Evolutionary conservation across 768 basidiomycete species (phyloP).

Genomic region (Podaxis carcinomalis): DNA sequence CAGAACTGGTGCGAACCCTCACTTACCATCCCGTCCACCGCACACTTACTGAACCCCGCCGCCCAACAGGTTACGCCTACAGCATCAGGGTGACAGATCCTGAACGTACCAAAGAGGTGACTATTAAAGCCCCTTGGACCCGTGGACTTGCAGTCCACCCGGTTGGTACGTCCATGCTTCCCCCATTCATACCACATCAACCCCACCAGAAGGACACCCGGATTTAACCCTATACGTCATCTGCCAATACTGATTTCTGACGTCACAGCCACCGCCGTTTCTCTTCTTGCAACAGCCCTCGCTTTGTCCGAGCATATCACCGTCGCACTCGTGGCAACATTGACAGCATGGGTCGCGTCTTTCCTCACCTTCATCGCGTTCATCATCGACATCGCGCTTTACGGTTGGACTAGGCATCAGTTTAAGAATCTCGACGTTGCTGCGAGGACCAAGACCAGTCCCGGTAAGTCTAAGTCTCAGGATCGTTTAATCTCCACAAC

Average conservation of each 20-base stretch:
- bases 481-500: neutral
- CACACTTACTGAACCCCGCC: neutral
- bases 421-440: constrained; percentile 45
- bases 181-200: neutral
- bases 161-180: constrained; percentile 46
- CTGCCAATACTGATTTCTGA: neutral
- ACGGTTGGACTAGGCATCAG: constrained; percentile 53
- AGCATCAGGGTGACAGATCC: constrained; percentile 34
- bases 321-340: constrained; percentile 57
- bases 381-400: constrained; percentile 73
- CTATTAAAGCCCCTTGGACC: constrained; percentile 60
- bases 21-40: neutral
- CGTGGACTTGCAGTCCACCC: constrained; percentile 73
- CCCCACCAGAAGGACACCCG: neutral
- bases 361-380: constrained; percentile 68
- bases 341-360: constrained; percentile 70
- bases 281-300: constrained; percentile 60
- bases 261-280: constrained; percentile 43
- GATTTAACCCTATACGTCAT: neutral
- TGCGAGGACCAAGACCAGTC: constrained; percentile 51
- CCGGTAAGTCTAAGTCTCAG: constrained; percentile 42
- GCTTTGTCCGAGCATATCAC: constrained; percentile 56
- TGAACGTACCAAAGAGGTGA: constrained; percentile 27
- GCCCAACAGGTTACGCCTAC: constrained; percentile 51
- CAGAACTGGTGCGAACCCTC: constrained; percentile 34